phyloP scores from a whole-genome alignment of 352 stramenopile species.

The Globisporangium takayamanum region DNA sequence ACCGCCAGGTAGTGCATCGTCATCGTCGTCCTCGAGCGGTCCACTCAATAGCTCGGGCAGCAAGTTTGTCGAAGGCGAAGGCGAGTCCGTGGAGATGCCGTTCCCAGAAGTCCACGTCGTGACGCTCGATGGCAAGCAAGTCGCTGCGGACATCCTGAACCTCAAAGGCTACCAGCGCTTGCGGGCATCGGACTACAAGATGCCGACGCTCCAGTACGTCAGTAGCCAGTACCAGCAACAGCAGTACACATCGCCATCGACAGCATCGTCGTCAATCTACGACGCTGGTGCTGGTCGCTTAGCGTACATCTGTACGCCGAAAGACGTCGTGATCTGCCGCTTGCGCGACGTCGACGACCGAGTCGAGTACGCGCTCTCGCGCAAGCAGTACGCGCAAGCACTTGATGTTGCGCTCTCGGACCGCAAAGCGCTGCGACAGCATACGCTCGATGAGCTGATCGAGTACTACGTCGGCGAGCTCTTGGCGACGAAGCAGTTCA shows the following conservation, averaged over 20 bases:
- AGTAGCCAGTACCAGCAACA: constrained; percentile 6
- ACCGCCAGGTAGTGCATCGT: constrained; percentile 30
- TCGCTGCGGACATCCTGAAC: constrained; percentile 80
- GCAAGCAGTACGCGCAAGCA: constrained; percentile 53
- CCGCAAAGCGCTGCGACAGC: constrained; percentile 39
- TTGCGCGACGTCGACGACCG: constrained; percentile 73
- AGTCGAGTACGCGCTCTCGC: constrained; percentile 57
- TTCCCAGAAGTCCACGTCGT: constrained; percentile 86
- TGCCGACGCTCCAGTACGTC: constrained; percentile 61
- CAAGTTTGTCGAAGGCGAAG: constrained; percentile 55
- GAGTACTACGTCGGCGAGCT: constrained; percentile 75
- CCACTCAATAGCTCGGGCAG: not conserved
- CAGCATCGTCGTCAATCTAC: constrained; percentile 41
- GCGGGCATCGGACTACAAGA: constrained; percentile 75
- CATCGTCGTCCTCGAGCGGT: not conserved
- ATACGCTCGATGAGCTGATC: constrained; percentile 57
- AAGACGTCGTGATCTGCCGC: constrained; percentile 82
- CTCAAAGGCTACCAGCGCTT: constrained; percentile 70
- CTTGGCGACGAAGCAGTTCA: constrained; percentile 66
- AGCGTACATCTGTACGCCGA: constrained; percentile 76
- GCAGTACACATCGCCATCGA: constrained; percentile 13
- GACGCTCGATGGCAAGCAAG: constrained; percentile 76
- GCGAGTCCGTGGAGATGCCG: constrained; percentile 59
- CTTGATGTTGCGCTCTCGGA: constrained; percentile 62
- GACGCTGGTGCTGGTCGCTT: constrained; percentile 60